These are phyloP conservation scores for Pleomassaria siparia DNA, from an alignment of 2,329 filamentous ascomycete genomes.

Conservation along the genomic window DNA sequence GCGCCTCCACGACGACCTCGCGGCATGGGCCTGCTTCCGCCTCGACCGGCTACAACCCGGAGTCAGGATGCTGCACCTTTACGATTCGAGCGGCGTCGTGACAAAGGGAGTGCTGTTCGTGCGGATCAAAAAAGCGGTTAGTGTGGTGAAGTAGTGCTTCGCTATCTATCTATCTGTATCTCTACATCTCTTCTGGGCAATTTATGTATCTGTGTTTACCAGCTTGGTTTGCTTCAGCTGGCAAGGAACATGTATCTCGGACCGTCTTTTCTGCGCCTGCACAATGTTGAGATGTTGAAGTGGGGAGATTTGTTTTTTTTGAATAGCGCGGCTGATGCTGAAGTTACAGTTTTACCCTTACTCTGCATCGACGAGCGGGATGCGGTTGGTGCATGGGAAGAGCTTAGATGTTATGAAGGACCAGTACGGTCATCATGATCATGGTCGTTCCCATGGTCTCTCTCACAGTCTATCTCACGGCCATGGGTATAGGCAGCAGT, in stretches of 20 bases:
- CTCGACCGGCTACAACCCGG: conserved; percentile 78
- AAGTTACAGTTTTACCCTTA: neutral
- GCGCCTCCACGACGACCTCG: conserved; percentile 71
- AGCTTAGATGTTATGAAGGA: neutral
- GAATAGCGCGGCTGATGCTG: neutral
- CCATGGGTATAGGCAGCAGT: neutral
- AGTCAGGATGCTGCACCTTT: conserved; percentile 74
- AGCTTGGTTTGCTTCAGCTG: neutral
- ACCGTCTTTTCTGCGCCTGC: no score
- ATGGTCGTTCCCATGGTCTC: neutral
- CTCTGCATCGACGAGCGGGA: neutral
- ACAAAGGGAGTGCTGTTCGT: conserved; percentile 73
- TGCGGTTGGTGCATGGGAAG: neutral
- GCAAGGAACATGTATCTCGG: neutral
- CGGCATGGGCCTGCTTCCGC: conserved; percentile 86
- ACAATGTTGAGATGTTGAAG: neutral
- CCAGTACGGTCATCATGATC: neutral
- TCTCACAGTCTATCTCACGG: no score
- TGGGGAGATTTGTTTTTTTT: neutral
- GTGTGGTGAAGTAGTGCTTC: conserved; percentile 20
- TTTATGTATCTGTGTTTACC: neutral
- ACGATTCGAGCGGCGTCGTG: conserved; percentile 66
- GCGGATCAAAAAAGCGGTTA: conserved; percentile 64
- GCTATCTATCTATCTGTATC: no score
- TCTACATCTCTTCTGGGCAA: no score